A percentile compares a stretch with the other conserved stretches of the same genome.
Conservation (phyloP, 1,284 basidiomycete species). For the Quambalaria eucalypti region DNA sequence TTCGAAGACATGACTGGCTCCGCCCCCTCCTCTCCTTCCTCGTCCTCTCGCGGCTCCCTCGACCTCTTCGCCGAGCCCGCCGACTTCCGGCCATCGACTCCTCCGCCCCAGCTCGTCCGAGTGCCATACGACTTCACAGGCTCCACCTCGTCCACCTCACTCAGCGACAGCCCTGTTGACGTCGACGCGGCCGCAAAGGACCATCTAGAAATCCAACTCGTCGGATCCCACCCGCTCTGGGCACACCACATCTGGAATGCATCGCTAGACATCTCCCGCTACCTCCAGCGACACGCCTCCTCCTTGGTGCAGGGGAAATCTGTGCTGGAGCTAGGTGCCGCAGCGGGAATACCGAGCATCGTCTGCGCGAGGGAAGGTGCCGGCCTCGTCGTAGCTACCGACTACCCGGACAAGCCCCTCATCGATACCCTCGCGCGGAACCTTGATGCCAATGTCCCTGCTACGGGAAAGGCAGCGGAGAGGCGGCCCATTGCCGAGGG, state of each 20-base stretch:
- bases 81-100: constrained; percentile 39
- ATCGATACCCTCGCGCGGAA: constrained; percentile 71
- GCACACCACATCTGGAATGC: constrained; percentile 70
- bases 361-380: constrained; percentile 28
- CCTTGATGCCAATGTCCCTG: constrained; percentile 56
- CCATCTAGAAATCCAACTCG: constrained; percentile 54
- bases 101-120: constrained; percentile 17
- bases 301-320: constrained; percentile 49
- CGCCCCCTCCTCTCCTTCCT: no score
- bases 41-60: constrained; percentile 1
- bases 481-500: constrained; percentile 53
- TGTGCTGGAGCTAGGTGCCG: constrained; percentile 75
- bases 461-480: constrained; percentile 47
- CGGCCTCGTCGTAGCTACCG: constrained; percentile 67
- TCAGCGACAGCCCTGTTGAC: constrained; percentile 22
- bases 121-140: constrained; percentile 1
- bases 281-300: constrained; percentile 48
- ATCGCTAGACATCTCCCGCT: constrained; percentile 46
- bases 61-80: constrained; percentile 42
- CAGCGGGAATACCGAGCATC: constrained; percentile 10
- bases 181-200: constrained; percentile 14
- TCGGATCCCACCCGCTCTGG: constrained; percentile 83
- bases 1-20: no score
- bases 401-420: constrained; percentile 78
- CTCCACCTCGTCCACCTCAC: constrained; percentile 11